phyloP scores from a whole-genome alignment of 1,284 basidiomycete genomes.

The Earliella scabrosa region DNA sequence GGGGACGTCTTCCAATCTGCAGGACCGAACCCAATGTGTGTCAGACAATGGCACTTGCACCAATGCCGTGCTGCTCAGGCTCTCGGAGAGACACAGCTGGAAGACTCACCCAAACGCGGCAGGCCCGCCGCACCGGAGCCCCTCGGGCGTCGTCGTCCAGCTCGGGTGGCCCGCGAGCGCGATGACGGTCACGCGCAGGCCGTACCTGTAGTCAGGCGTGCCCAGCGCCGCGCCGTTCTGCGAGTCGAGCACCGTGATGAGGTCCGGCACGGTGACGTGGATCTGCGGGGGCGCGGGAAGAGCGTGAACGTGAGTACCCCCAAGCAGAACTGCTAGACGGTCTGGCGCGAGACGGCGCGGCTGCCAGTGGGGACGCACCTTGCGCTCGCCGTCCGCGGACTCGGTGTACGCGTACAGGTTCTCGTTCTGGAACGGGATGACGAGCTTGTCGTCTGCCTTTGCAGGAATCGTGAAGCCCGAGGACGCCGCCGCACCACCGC shows the following conservation, averaged over 20 bases:
- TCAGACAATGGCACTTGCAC: neutral
- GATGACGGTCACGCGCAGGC: slow-evolving; percentile 58
- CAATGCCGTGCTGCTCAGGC: neutral
- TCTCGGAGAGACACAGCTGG: no score
- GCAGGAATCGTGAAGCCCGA: slow-evolving; percentile 11
- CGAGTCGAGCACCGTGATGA: slow-evolving; percentile 60
- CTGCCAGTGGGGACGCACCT: slow-evolving; percentile 28
- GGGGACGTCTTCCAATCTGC: slow-evolving; percentile 30
- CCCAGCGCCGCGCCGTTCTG: slow-evolving; percentile 59
- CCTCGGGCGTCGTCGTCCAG: slow-evolving; percentile 56
- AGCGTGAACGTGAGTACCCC: neutral
- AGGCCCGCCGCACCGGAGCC: slow-evolving; percentile 57
- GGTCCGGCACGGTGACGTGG: slow-evolving; percentile 58
- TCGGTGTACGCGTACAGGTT: slow-evolving; percentile 53
- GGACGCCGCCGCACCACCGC: no score
- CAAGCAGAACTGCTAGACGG: no score
- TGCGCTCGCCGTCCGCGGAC: slow-evolving; percentile 37
- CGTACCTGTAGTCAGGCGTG: slow-evolving; percentile 50
- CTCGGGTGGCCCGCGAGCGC: slow-evolving; percentile 60
- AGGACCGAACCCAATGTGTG: neutral
- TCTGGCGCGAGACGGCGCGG: neutral
- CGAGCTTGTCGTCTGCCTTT: slow-evolving; percentile 30
- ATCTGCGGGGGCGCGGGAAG: slow-evolving; percentile 25
- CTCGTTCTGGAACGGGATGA: slow-evolving; percentile 64
- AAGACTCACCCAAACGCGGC: slow-evolving; percentile 36